phyloP scores from a whole-genome alignment of 2,329 filamentous ascomycete genomes.

The Elsinoe perseae region DNA sequence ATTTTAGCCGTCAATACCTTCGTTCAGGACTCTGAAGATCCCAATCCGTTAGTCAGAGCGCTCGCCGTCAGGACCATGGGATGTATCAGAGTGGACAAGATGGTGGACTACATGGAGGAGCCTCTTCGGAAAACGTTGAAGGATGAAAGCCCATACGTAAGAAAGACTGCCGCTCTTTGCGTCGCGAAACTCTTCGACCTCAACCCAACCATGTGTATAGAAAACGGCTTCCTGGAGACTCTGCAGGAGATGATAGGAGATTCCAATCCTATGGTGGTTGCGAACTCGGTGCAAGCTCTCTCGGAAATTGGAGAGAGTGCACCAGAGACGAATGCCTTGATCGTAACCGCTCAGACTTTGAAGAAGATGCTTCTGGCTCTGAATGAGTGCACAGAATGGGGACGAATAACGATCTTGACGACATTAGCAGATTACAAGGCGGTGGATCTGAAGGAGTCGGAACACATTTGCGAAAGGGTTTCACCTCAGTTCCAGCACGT shows the following conservation, averaged over 20 bases:
- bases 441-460: slow-evolving; percentile 84
- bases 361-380: slow-evolving; percentile 96
- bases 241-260: slow-evolving; percentile 95
- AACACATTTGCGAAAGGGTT: slow-evolving; percentile 96
- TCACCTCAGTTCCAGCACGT: slow-evolving; percentile 97
- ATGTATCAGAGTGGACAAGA: slow-evolving; percentile 96
- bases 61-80: slow-evolving; percentile 97
- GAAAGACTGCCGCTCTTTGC: slow-evolving; percentile 95
- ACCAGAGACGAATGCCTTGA: slow-evolving; percentile 79
- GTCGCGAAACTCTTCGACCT: slow-evolving; percentile 97
- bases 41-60: slow-evolving; percentile 89
- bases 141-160: slow-evolving; percentile 96
- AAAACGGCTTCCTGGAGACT: slow-evolving; percentile 91
- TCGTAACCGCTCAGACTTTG: slow-evolving; percentile 71
- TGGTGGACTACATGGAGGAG: slow-evolving; percentile 99
- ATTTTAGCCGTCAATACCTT: slow-evolving; percentile 99
- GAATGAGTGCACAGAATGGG: slow-evolving; percentile 98
- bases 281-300: slow-evolving; percentile 90
- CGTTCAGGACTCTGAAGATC: slow-evolving; percentile 97
- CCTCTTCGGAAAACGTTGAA: slow-evolving; percentile 89
- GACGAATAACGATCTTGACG: slow-evolving; percentile 83
- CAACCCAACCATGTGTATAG: slow-evolving; percentile 83
- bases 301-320: slow-evolving; percentile 85
- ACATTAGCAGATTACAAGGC: slow-evolving; percentile 84
- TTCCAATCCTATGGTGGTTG: slow-evolving; percentile 97